Evolutionary conservation across 2,329 filamentous ascomycete species (phyloP), one percentile per base, ranked within the genome.

Genomic region (Clonostachys byssicola): DNA sequence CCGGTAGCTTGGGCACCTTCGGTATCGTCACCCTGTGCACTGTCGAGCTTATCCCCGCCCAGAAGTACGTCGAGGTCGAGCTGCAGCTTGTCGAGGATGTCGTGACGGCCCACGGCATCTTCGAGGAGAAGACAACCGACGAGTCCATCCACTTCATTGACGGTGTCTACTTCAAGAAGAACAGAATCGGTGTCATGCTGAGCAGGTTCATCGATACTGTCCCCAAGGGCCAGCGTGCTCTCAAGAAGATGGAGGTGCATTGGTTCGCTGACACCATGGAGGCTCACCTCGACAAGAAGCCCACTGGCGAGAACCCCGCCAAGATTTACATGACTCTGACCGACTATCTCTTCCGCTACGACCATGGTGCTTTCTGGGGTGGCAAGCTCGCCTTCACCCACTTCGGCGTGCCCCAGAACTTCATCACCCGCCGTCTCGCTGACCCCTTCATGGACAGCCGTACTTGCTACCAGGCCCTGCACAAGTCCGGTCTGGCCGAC

Each of bases 291-390:
- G 49, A 49, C 35, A 56, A 56, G 49, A 54, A 63, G 43, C 61
- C 56, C 16, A 54, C 53, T 2, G 23, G 45, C 14, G 54, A 57
- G 23, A 54, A 51, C 39, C 53, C 53, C 12, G 44, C 46, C n/a
- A 46, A 50, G 14, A 44, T 58, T 34, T 58, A 56, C 47, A 70
- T 78, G 23, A 73, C 72, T 1, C 57, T 76, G 2, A 65, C 67
- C 12, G 75, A 79, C 51, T 80, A 80, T 56, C 71, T 79, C 54
- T 80, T 80, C 61, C 71, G 77, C 45, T 80, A 80, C 59, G 76
- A 80, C 54, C 72, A 76, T 40, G 77, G 75, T 43, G 74, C 71
- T 16, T 80, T 80, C 62, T 80, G 76, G 76, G 72, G 74, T 9
- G 75, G 73, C 35, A 63, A 63, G 23, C 70, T 69, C 18, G 73